Conservation (phyloP, 2,329 filamentous ascomycete genomes). For the Akanthomyces dipterigenus region DNA sequence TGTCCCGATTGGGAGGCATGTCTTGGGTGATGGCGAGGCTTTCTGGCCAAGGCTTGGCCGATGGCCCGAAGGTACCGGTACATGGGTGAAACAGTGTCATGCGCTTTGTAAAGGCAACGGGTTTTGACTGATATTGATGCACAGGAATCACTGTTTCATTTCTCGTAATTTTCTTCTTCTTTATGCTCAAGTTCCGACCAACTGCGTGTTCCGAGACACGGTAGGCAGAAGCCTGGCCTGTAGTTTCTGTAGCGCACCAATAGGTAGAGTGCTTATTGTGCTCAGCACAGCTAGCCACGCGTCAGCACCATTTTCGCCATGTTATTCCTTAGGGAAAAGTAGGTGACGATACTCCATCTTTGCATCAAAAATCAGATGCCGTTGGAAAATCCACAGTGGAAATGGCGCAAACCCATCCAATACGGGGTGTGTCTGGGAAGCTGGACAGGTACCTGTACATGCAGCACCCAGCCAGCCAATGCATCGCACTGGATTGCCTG, state of each 20-base stretch:
- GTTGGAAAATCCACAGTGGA: background rate
- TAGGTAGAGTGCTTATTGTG: background rate
- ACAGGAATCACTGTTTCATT: background rate
- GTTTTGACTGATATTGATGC: background rate
- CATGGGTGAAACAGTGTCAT: background rate
- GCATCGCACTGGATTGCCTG: background rate
- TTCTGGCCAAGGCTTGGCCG: constrained; percentile 9
- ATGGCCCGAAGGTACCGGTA: constrained; percentile 10
- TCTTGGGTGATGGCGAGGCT: constrained; percentile 9
- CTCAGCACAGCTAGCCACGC: background rate
- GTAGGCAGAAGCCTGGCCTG: no score
- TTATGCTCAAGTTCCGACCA: background rate
- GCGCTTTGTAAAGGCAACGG: background rate
- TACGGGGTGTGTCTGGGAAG: background rate
- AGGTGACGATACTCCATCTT: background rate
- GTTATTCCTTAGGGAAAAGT: constrained; percentile 9
- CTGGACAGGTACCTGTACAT: background rate
- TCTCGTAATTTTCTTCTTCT: background rate
- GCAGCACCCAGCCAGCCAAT: background rate
- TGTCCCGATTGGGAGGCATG: background rate
- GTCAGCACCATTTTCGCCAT: background rate
- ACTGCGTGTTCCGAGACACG: no score
- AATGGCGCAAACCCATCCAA: background rate
- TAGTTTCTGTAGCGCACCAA: background rate
- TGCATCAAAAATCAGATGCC: background rate